Percentiles rank a stretch among this genome's conserved stretches.
Evolutionary conservation across 768 basidiomycete species (phyloP).

Genomic region (Leccinum barrowsii): DNA sequence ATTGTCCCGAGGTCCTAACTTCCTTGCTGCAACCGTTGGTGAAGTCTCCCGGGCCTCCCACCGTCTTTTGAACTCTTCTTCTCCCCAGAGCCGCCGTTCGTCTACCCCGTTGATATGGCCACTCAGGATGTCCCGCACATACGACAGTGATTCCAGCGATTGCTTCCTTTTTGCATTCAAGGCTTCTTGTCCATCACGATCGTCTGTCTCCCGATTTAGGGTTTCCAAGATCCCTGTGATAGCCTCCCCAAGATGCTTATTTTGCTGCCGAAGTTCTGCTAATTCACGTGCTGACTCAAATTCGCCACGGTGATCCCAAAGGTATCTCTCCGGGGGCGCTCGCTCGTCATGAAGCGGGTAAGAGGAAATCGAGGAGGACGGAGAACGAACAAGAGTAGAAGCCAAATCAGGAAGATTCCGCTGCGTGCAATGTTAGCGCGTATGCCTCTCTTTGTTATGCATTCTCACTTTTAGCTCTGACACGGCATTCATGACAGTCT

Average conservation of each 20-base stretch:
- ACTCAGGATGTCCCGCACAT: conserved; percentile 71
- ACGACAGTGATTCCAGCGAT: conserved; percentile 71
- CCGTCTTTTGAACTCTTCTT: conserved; percentile 42
- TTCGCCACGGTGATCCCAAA: conserved; percentile 68
- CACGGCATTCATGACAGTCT: conserved; percentile 76
- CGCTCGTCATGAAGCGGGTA: conserved; percentile 67
- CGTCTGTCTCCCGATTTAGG: conserved; percentile 51
- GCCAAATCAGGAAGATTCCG: conserved; percentile 85
- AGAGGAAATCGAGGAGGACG: conserved; percentile 40
- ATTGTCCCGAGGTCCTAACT: conserved; percentile 6
- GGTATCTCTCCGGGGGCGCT: conserved; percentile 51
- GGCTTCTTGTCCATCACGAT: conserved; percentile 34
- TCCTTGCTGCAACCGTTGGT: conserved; percentile 22
- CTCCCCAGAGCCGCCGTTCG: conserved; percentile 61
- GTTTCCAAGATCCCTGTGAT: conserved; percentile 73
- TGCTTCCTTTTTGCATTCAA: conserved; percentile 48
- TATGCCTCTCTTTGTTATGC: not conserved
- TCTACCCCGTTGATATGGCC: conserved; percentile 55
- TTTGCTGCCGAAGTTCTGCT: conserved; percentile 47
- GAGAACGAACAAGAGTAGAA: conserved; percentile 58
- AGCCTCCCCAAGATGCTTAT: conserved; percentile 65
- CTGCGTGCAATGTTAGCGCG: conserved; percentile 36
- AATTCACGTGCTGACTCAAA: conserved; percentile 70
- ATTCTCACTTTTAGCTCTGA: conserved; percentile 68
- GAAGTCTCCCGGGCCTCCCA: conserved; percentile 28